A percentile compares a stretch with the other conserved stretches of the same genome.
Conservation (phyloP, 441 rosid species). For the Adansonia gregorii region DNA sequence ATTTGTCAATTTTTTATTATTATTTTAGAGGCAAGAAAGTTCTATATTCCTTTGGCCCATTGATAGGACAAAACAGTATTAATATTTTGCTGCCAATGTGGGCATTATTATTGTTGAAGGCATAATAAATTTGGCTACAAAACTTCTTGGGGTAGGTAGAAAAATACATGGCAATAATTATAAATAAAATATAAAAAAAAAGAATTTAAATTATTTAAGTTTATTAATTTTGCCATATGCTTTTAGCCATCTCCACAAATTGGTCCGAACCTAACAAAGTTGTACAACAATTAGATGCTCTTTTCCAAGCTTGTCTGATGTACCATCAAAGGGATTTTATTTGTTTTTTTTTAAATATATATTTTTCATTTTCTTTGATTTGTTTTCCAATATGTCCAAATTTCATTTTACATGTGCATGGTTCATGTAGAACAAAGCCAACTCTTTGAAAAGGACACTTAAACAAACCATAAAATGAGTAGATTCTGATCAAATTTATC, state of each 20-base stretch:
- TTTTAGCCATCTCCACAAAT: not conserved
- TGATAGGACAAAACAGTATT: not conserved
- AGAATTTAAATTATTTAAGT: not conserved
- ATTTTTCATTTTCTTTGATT: not conserved
- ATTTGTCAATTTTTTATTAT: not conserved
- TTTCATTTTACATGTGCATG: slow-evolving; percentile 1
- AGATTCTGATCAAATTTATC: not conserved
- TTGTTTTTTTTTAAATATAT: not conserved
- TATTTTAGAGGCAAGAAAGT: not conserved
- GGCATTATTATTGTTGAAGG: not conserved
- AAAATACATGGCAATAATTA: not conserved
- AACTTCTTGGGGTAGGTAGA: slow-evolving; percentile 8
- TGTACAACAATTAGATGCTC: not conserved
- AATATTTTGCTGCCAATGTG: not conserved
- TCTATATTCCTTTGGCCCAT: not conserved
- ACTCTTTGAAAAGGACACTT: not conserved
- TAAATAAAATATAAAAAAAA: not conserved
- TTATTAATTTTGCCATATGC: slow-evolving; percentile 3
- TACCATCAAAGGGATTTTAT: not conserved
- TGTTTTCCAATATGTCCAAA: not conserved
- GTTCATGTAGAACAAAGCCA: not conserved
- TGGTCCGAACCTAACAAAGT: not conserved
- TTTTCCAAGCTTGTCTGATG: not conserved
- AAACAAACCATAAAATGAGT: not conserved
- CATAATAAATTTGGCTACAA: not conserved